Base-by-base conservation (phyloP, 2,329 filamentous ascomycete species). In the Colletotrichum filicis region DNA sequence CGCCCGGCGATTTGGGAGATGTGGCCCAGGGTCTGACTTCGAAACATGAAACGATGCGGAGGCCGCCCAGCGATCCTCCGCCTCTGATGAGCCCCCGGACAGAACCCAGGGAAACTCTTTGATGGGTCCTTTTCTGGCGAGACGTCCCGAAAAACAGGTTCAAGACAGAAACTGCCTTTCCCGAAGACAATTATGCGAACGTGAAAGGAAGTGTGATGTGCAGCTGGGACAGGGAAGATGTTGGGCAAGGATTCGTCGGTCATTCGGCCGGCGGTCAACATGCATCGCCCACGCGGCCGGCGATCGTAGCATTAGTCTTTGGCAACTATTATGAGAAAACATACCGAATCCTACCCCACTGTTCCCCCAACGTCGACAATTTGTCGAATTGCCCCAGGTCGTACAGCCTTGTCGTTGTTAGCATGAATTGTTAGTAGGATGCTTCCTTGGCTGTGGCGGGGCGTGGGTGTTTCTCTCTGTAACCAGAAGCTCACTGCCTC, bases 1-100 rank as follows among this genome's bases (percentile, higher is more conserved):
- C 69, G 58, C n/a, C 49, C 57, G 28, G 58, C 46, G 56, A 35
- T 16, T 42, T 28, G 26, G 49, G 57, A 57, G 58, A 58, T 59
- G 52, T 53, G 57, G 58, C 57, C 69, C 57, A 61, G 64, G 64
- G 49, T 63, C 64, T 46, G 58, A 35, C 65, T 52, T 53, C 58
- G 58, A 71, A 63, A 71, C 69, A 30, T 71, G 69, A 71, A 71
- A 71, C 69, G 46, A 68, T 63, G 64, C 64, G 58, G 64, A 71
- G 69, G 64, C 69, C 64, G 69, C 69, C 69, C 64, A 58, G 57
- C 69, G 58, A 71, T 68, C 58, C 28, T 68, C 57, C 58, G 16
- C 69, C 42, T 42, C 28, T 22, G 16, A 56, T 58, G 32, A 28
- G 46, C 46, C 57, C 30, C n/a, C 46, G 26, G 42, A 11, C 14